Evolutionary conservation across 2,329 filamentous ascomycete genomes (phyloP).

Genomic region (Aspergillus tubingensis): DNA sequence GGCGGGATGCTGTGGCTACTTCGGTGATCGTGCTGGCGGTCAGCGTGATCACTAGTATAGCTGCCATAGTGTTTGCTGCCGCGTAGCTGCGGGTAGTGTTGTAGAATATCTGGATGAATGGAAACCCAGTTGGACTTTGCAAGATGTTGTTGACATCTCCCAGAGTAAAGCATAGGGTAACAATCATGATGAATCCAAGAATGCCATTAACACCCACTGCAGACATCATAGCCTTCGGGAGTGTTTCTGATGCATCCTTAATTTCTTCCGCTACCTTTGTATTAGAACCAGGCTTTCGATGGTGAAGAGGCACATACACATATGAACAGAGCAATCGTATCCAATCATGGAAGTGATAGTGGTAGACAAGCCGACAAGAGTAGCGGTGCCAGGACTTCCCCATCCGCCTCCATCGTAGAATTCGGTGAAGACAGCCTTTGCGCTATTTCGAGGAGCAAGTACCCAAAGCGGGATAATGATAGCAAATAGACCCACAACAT

Average conservation of each 20-base stretch:
- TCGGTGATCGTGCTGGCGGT: slow-evolving; percentile 55
- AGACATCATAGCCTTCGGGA: slow-evolving; percentile 55
- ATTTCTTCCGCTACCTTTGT: slow-evolving; percentile 41
- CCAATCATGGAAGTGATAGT: slow-evolving; percentile 46
- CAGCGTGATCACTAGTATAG: slow-evolving; percentile 53
- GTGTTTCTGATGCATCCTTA: slow-evolving; percentile 50
- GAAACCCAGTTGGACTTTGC: slow-evolving; percentile 52
- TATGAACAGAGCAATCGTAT: slow-evolving; percentile 48
- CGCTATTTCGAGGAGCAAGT: slow-evolving; percentile 41
- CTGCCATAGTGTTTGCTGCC: slow-evolving; percentile 54
- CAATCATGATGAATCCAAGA: slow-evolving; percentile 59
- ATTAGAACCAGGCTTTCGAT: slow-evolving; percentile 10
- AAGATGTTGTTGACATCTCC: slow-evolving; percentile 51
- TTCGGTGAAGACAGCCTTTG: slow-evolving; percentile 42
- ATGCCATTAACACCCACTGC: slow-evolving; percentile 54
- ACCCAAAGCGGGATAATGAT: slow-evolving; percentile 49
- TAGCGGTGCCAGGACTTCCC: slow-evolving; percentile 39
- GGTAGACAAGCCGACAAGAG: slow-evolving; percentile 43
- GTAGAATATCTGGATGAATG: slow-evolving; percentile 62
- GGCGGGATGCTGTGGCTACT: slow-evolving; percentile 59
- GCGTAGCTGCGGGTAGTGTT: slow-evolving; percentile 52
- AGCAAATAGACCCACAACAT: slow-evolving; percentile 46
- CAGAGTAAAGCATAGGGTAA: slow-evolving; percentile 58
- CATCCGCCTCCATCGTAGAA: slow-evolving; percentile 48
- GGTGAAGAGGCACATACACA: slow-evolving; percentile 34